Conservation (phyloP, 2,329 filamentous ascomycete species). For the Ceratocystis variospora region DNA sequence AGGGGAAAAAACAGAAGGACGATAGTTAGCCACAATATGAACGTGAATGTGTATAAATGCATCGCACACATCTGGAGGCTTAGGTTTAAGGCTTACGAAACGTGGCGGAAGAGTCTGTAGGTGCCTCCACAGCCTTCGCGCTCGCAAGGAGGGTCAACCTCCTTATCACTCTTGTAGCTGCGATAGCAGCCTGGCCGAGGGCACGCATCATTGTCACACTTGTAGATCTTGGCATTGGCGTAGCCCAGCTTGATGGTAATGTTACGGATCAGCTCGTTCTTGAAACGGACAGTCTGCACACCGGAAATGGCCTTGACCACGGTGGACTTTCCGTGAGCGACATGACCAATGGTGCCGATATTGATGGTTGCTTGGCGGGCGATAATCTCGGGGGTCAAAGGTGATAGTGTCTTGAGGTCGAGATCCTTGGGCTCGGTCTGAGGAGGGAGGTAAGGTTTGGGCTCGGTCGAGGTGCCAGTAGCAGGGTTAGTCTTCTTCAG, state of each 20-base stretch:
- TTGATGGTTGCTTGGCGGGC: conserved; percentile 97
- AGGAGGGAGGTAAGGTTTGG: conserved; percentile 50
- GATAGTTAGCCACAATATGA: conserved; percentile 21
- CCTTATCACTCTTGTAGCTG: conserved; percentile 98
- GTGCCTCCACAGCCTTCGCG: conserved; percentile 77
- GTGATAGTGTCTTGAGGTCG: conserved; percentile 65
- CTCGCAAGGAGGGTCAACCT: conserved; percentile 92
- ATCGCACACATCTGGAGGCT: too few species aligned
- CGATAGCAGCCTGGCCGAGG: conserved; percentile 89
- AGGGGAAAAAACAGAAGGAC: conserved; percentile 10
- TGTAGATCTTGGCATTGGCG: conserved; percentile 98
- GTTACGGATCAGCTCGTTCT: conserved; percentile 98
- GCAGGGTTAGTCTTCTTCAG: conserved; percentile 54
- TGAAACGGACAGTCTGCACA: conserved; percentile 97
- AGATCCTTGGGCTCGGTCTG: conserved; percentile 88
- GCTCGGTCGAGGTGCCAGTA: conserved; percentile 31
- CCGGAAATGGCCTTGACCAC: conserved; percentile 98
- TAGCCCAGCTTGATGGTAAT: conserved; percentile 99
- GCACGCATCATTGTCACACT: conserved; percentile 85
- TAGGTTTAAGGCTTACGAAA: conserved; percentile 54
- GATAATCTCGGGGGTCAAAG: conserved; percentile 91
- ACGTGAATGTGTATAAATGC: too few species aligned
- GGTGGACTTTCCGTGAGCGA: conserved; percentile 97
- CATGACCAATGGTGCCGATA: conserved; percentile 95
- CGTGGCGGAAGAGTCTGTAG: conserved; percentile 79